Evolutionary conservation across 495 filamentous ascomycete species (phyloP), one percentile per base, ranked within the genome.

Genomic region (Penicillium paradoxum): DNA sequence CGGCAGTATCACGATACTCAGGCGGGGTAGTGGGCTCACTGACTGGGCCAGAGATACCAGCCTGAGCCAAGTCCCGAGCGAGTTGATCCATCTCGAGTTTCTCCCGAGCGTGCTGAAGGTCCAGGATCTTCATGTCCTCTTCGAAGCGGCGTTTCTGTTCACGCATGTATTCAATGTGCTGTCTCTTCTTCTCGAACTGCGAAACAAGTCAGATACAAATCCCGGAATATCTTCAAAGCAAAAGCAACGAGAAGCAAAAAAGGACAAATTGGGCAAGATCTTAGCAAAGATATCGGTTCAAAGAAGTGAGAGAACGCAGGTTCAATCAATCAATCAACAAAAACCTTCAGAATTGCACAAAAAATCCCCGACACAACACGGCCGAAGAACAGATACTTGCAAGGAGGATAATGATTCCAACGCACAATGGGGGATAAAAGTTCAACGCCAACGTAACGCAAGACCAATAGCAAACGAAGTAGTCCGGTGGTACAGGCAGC

Each of bases 21-120:
- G 93, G 93, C n/a, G 93, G 93, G 15, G 95, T 98, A 11, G 93
- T 96, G 8, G 92, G 92, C 71, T 97, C 91, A 46, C 90, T 92
- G 67, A 89, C 84, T 51, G 89, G 86, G 32, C 88, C 88, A 53
- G 79, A 69, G n/a, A 78, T 62, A 38, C 74, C 77, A 72, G 70
- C 80, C 72, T 67, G 80, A 68, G 58, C 83, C 55, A 97, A 72
- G 48, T 90, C 87, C 58, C 88, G 83, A 52, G 86, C 84, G 67
- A 97, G 85, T 67, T 85, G 81, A 24, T 83, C 83, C 64, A 96
- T 85, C 60, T 96, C 89, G 44, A 82, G 79, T 64, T 90, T 89
- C 59, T 93, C 88, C 55, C 73, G 80, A 38, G 86, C 83, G 63
- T 90, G 83, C 64, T 91, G 87, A 53, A 90, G 76, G 59, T 95